Percentiles rank a stretch among this genome's conserved stretches.
phyloP scores from a whole-genome alignment of 2,329 filamentous ascomycete species.

The Sclerotinia glacialis region DNA sequence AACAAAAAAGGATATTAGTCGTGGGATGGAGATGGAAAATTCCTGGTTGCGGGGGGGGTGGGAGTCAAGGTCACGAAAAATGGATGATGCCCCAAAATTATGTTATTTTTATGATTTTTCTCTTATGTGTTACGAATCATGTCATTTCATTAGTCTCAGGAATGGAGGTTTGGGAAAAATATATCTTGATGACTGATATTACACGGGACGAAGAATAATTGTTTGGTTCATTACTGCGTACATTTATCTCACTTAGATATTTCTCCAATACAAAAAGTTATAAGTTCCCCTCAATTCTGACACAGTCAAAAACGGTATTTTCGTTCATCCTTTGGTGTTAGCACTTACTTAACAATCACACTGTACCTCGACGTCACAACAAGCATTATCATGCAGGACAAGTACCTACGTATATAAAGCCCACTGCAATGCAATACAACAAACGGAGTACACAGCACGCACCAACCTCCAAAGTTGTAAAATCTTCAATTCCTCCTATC shows the following conservation, averaged over 20 bases:
- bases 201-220: neutral
- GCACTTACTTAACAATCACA: neutral
- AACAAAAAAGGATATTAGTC: neutral
- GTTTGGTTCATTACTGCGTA: neutral
- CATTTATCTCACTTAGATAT: neutral
- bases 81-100: neutral
- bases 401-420: neutral
- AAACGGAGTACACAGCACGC: neutral
- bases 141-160: neutral
- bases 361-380: constrained; percentile 4
- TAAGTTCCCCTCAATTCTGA: neutral
- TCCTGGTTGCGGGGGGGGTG: neutral
- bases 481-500: neutral
- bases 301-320: neutral
- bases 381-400: neutral
- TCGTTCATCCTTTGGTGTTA: neutral
- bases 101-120: neutral
- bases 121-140: constrained; percentile 16
- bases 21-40: constrained; percentile 1
- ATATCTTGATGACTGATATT: neutral
- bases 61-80: neutral
- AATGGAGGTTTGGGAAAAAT: neutral
- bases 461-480: neutral
- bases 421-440: neutral
- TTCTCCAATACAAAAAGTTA: neutral